These are phyloP conservation scores for Ogataea paraovalis DNA, from an alignment of 805 yeast genomes.

Conservation along the genomic window DNA sequence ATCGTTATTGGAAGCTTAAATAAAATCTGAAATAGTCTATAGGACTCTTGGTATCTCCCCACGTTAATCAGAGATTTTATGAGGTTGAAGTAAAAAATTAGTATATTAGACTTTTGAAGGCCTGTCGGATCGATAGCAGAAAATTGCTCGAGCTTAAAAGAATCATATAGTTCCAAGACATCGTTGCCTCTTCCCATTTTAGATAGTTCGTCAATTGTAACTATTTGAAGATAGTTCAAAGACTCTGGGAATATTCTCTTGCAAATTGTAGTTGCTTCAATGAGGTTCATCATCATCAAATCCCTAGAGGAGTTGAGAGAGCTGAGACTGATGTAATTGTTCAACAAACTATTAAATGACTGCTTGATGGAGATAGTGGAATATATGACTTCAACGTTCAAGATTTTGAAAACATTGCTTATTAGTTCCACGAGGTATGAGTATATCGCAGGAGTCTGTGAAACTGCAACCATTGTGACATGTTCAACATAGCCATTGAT, in stretches of 20 bases:
- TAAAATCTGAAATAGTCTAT: conserved; percentile 16
- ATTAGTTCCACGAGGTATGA: conserved; percentile 7
- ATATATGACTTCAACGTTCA: conserved; percentile 6
- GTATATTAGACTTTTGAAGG: conserved; percentile 9
- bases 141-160: conserved; percentile 4
- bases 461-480: neutral
- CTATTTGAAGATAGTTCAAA: conserved; percentile 7
- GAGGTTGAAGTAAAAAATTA: conserved; percentile 15
- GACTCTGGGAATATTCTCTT: neutral
- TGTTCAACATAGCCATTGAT: conserved; percentile 7
- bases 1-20: conserved; percentile 13
- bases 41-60: conserved; percentile 15
- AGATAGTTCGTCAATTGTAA: conserved; percentile 7
- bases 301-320: conserved; percentile 1
- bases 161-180: conserved; percentile 3
- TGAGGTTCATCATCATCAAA: conserved; percentile 3
- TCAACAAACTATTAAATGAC: conserved; percentile 9
- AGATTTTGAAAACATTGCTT: conserved; percentile 6
- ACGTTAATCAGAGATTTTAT: conserved; percentile 17
- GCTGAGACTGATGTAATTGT: conserved; percentile 2
- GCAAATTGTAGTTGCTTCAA: conserved; percentile 1
- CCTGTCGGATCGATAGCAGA: conserved; percentile 12
- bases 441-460: neutral
- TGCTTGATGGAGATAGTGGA: neutral
- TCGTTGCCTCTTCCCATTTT: neutral